A percentile compares a stretch with the other conserved stretches of the same genome.
Evolutionary conservation across 805 yeast species (phyloP).

Genomic region (Myxozyma nipponensis): DNA sequence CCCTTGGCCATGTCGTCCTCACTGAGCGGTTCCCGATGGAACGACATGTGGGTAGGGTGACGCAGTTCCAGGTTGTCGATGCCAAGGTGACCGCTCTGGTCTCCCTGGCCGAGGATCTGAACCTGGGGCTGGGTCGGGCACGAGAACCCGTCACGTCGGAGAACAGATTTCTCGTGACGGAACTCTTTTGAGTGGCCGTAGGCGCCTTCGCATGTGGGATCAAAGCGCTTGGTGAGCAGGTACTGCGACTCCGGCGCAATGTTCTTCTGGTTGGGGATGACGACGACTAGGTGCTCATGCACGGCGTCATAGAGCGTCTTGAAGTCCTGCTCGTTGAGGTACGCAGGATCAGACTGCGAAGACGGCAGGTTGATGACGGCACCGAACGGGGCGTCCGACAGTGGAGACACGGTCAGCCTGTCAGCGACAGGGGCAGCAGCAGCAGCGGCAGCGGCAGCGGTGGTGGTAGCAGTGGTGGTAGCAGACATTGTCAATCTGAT

Average conservation of each 20-base stretch:
- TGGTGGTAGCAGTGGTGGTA: conserved; percentile 14
- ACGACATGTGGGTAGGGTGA: conserved; percentile 79
- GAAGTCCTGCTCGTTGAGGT: conserved; percentile 64
- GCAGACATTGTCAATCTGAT: conserved; percentile 12
- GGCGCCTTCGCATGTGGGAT: conserved; percentile 62
- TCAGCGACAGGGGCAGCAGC: conserved; percentile 4
- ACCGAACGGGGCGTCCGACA: conserved; percentile 57
- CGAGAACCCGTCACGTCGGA: conserved; percentile 74
- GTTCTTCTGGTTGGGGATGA: conserved; percentile 67
- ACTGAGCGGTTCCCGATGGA: conserved; percentile 65
- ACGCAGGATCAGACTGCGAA: conserved; percentile 70
- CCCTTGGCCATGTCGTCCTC: conserved; percentile 59
- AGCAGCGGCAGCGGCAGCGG: conserved; percentile 6
- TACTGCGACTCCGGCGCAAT: conserved; percentile 74
- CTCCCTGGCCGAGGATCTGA: conserved; percentile 83
- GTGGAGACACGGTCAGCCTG: conserved; percentile 42
- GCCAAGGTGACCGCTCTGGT: conserved; percentile 54
- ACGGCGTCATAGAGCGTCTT: conserved; percentile 58
- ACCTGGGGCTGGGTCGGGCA: conserved; percentile 85
- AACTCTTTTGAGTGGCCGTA: conserved; percentile 85
- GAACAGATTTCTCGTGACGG: conserved; percentile 60
- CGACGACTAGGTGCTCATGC: conserved; percentile 64
- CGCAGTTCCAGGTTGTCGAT: conserved; percentile 55
- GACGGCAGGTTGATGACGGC: conserved; percentile 62
- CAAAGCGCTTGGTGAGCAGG: conserved; percentile 69